These are phyloP conservation scores for Agrocybe pediades DNA, from an alignment of 768 basidiomycete species.

Conservation along the genomic window DNA sequence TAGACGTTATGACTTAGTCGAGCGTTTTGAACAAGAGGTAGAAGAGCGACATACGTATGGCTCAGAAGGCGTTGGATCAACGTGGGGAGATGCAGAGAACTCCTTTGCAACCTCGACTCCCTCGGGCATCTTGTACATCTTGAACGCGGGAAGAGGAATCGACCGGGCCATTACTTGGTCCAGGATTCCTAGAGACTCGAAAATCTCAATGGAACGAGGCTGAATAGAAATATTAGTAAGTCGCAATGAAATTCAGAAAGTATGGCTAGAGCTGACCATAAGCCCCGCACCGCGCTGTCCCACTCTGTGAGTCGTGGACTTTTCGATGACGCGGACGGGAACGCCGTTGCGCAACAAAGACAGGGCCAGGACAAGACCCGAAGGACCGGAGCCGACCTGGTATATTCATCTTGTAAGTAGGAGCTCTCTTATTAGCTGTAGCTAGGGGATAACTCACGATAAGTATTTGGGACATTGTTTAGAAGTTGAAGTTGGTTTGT, in stretches of 20 bases:
- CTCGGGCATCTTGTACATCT: constrained; percentile 34
- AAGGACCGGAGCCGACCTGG: constrained; percentile 47
- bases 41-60: constrained; percentile 30
- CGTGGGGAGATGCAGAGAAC: constrained; percentile 25
- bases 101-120: constrained; percentile 26
- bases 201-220: constrained; percentile 46
- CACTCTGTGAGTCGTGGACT: constrained; percentile 27
- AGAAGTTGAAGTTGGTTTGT: too few species aligned
- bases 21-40: too few species aligned
- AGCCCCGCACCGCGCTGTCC: constrained; percentile 36
- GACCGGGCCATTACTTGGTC: constrained; percentile 32
- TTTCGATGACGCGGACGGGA: constrained; percentile 52
- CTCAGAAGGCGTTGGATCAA: constrained; percentile 29
- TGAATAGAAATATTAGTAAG: constrained; percentile 13
- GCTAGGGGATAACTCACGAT: neutral
- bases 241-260: neutral
- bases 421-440: neutral
- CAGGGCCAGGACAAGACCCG: constrained; percentile 43
- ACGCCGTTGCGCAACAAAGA: constrained; percentile 42
- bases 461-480: too few species aligned
- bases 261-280: constrained; percentile 24
- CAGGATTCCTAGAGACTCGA: constrained; percentile 36
- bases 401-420: neutral
- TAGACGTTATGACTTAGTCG: neutral
- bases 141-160: constrained; percentile 20